Evolutionary conservation across 768 basidiomycete genomes (phyloP).

Genomic region (Mycena metata): DNA sequence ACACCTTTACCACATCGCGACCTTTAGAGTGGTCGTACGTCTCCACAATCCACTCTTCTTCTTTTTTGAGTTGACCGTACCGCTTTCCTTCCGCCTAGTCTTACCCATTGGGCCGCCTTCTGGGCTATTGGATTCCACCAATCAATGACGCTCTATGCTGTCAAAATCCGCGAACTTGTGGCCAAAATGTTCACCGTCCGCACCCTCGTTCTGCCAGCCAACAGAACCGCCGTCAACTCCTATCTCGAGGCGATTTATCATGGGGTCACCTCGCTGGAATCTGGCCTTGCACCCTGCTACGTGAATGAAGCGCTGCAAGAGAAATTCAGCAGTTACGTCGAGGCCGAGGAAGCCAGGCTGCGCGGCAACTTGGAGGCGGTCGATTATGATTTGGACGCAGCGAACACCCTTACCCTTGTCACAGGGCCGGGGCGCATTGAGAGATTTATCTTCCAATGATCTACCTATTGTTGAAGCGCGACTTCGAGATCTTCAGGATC

Average conservation of each 20-base stretch:
- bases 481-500: constrained; percentile 50
- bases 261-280: constrained; percentile 32
- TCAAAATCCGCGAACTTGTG: constrained; percentile 38
- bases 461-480: constrained; percentile 50
- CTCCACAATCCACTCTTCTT: background rate
- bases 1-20: constrained; percentile 44
- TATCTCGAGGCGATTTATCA: constrained; percentile 43
- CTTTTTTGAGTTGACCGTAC: background rate
- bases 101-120: constrained; percentile 49
- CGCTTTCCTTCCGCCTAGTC: constrained; percentile 20
- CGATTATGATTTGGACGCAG: constrained; percentile 47
- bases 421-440: constrained; percentile 51
- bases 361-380: constrained; percentile 44
- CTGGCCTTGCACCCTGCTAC: constrained; percentile 36
- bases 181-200: constrained; percentile 41
- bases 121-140: constrained; percentile 49
- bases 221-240: constrained; percentile 40
- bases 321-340: constrained; percentile 42
- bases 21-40: constrained; percentile 50
- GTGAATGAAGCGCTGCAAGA: constrained; percentile 40
- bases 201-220: constrained; percentile 40
- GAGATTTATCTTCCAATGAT: constrained; percentile 49
- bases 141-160: constrained; percentile 31
- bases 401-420: constrained; percentile 44
- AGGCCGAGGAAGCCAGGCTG: constrained; percentile 43